These are phyloP conservation scores for Microglena sp. DNA, from an alignment of 139 green algal genomes.

Conservation along the genomic window DNA sequence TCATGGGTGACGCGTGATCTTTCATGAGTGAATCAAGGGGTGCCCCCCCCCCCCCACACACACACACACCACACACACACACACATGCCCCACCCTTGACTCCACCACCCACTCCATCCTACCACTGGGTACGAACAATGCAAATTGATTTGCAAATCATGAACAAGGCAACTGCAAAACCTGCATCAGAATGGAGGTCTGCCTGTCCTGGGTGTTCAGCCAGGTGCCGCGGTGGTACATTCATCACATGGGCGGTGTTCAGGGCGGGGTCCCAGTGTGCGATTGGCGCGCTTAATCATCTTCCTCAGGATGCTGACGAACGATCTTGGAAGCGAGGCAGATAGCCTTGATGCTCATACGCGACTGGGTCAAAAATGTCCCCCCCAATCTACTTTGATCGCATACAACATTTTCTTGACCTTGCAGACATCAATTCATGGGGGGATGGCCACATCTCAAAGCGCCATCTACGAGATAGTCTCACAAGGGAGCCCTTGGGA, in stretches of 20 bases:
- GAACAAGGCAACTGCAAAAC: too few relatives aligned
- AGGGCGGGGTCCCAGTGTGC: constrained; percentile 20
- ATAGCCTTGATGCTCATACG: too few relatives aligned
- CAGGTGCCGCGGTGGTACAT: constrained; percentile 20
- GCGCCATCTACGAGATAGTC: too few relatives aligned
- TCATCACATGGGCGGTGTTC: constrained; percentile 23
- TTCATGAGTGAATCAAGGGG: too few relatives aligned
- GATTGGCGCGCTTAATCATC: constrained; percentile 23
- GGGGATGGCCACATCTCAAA: too few relatives aligned
- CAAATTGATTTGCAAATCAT: neutral
- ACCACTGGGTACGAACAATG: neutral
- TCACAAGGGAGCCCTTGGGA: too few relatives aligned
- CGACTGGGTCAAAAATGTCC: too few relatives aligned
- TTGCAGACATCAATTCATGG: too few relatives aligned
- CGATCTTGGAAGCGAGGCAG: constrained; percentile 25
- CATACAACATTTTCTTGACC: too few relatives aligned
- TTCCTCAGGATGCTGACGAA: constrained; percentile 13
- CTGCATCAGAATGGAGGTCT: constrained; percentile 17
- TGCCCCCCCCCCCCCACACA: neutral
- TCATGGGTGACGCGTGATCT: constrained; percentile 1
- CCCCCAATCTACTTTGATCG: too few relatives aligned
- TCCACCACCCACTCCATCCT: neutral
- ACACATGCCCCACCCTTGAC: too few relatives aligned
- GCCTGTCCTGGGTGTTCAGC: constrained; percentile 9
- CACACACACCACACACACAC: neutral